Conservation (phyloP, 2,329 filamentous ascomycete species). For the Fusarium armeniacum region DNA sequence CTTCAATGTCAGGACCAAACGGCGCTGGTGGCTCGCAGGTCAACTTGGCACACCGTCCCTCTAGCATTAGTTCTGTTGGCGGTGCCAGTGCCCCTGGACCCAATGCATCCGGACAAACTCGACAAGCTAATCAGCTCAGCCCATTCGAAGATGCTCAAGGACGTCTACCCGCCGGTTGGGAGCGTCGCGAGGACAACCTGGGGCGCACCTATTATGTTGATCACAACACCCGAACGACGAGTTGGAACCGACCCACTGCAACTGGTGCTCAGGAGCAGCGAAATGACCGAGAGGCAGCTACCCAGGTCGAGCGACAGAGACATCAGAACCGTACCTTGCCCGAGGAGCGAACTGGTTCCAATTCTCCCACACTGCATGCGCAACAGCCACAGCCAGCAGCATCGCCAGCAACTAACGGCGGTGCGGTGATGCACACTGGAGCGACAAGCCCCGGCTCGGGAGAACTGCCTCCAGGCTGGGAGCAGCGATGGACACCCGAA, state of each 20-base stretch:
- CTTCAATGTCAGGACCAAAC: slow-evolving; percentile 66
- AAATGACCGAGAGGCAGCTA: slow-evolving; percentile 87
- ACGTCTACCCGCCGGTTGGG: slow-evolving; percentile 92
- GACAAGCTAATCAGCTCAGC: slow-evolving; percentile 70
- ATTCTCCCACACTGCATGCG: slow-evolving; percentile 82
- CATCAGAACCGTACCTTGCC: slow-evolving; percentile 97
- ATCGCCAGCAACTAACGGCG: slow-evolving; percentile 61
- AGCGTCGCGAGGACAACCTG: slow-evolving; percentile 93
- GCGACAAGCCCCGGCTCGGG: slow-evolving; percentile 93
- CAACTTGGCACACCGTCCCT: slow-evolving; percentile 62
- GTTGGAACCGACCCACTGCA: slow-evolving; percentile 90
- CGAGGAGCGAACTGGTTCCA: slow-evolving; percentile 94
- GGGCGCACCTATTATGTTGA: slow-evolving; percentile 98
- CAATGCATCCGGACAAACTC: slow-evolving; percentile 53
- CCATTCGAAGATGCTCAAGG: slow-evolving; percentile 98
- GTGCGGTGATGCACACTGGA: slow-evolving; percentile 94
- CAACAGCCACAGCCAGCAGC: slow-evolving; percentile 60
- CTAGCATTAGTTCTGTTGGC: slow-evolving; percentile 60
- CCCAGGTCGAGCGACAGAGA: slow-evolving; percentile 90
- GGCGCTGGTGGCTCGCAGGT: slow-evolving; percentile 59
- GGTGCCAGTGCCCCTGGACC: slow-evolving; percentile 47
- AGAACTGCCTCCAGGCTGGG: slow-evolving; percentile 95
- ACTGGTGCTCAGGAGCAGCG: slow-evolving; percentile 80
- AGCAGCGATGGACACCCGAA: slow-evolving; percentile 95
- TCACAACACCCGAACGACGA: slow-evolving; percentile 96